phyloP scores from a whole-genome alignment of 441 rosid genomes.

The Corymbia citriodora region DNA sequence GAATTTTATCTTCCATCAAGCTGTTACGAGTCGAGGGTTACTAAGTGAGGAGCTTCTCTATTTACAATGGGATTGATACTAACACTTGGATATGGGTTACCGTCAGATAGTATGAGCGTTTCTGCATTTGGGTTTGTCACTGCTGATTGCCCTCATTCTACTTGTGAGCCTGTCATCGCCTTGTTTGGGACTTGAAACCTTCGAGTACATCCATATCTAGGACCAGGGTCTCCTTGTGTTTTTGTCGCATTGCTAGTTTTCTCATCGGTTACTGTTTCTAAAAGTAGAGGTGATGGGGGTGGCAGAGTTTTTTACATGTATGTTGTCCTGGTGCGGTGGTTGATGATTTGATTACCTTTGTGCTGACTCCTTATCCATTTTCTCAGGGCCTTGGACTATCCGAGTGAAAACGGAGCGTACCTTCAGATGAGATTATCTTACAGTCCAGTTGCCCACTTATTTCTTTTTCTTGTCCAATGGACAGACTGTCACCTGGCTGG shows the following conservation, averaged over 20 bases:
- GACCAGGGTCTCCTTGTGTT: background rate
- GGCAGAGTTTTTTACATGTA: background rate
- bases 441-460: constrained; percentile 17
- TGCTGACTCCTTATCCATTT: background rate
- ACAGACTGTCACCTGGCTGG: constrained; percentile 19
- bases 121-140: background rate
- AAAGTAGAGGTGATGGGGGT: background rate
- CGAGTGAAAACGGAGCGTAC: constrained; percentile 7
- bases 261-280: background rate
- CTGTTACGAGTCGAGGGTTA: background rate
- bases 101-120: background rate
- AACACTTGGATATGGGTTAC: background rate
- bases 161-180: background rate
- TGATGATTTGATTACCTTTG: background rate
- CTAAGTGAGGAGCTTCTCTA: background rate
- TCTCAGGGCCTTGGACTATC: constrained; percentile 17
- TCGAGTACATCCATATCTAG: background rate
- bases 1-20: background rate
- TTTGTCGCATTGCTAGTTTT: background rate
- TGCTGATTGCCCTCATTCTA: background rate
- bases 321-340: background rate
- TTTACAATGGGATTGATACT: background rate
- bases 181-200: background rate
- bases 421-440: constrained; percentile 16
- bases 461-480: constrained; percentile 19